A percentile compares a stretch with the other conserved stretches of the same genome.
Evolutionary conservation across 2,329 filamentous ascomycete species (phyloP).

Genomic region (Bimuria novae-zelandiae): DNA sequence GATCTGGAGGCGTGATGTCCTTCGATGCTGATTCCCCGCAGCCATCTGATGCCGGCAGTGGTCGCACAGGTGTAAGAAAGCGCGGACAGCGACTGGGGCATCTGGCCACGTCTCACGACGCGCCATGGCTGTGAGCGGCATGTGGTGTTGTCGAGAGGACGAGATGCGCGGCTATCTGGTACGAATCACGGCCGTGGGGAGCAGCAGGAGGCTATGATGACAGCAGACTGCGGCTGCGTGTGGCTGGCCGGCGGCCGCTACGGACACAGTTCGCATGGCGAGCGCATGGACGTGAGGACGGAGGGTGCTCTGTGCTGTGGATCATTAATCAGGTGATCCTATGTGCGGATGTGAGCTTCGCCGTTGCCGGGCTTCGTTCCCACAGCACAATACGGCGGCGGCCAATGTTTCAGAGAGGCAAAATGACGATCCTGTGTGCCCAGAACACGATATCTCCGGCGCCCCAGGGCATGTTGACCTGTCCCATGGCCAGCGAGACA

Average conservation of each 20-base stretch:
- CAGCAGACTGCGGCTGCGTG: no score
- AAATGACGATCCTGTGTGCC: conserved; percentile 29
- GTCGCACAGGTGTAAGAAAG: conserved; percentile 32
- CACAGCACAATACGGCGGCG: conserved; percentile 1
- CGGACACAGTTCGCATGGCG: conserved; percentile 39
- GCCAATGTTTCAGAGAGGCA: conserved; percentile 38
- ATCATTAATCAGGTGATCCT: conserved; percentile 36
- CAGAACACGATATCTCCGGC: conserved; percentile 27
- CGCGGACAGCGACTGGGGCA: conserved; percentile 19
- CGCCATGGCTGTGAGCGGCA: not conserved
- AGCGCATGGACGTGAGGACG: conserved; percentile 26
- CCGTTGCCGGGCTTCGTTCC: not conserved
- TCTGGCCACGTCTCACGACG: conserved; percentile 35
- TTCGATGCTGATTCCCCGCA: conserved; percentile 5
- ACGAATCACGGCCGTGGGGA: conserved; percentile 10
- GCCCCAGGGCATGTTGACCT: conserved; percentile 22
- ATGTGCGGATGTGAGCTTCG: not conserved
- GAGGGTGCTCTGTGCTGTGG: conserved; percentile 25
- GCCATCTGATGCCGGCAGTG: conserved; percentile 33
- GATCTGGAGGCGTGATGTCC: conserved; percentile 19
- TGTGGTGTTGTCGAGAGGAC: not conserved
- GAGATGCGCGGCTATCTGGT: conserved; percentile 2
- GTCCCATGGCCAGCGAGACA: conserved; percentile 13
- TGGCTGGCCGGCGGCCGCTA: conserved; percentile 24
- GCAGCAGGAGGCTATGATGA: conserved; percentile 6